Percentiles rank a stretch among this genome's conserved stretches.
Evolutionary conservation across 2,329 filamentous ascomycete species (phyloP).

Genomic region (Sporothrix inflata): DNA sequence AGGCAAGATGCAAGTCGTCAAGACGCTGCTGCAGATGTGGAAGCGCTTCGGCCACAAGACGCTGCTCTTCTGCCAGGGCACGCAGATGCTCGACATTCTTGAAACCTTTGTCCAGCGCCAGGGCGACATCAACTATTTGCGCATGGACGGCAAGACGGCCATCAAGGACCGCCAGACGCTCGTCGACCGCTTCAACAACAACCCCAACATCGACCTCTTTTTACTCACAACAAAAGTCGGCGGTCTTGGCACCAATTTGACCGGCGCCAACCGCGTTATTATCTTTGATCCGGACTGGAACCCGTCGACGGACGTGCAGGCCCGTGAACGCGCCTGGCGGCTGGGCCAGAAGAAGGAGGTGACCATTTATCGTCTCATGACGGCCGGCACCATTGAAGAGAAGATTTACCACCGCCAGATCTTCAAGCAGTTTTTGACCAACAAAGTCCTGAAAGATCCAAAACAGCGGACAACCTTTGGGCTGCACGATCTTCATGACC

Average conservation of each 20-base stretch:
- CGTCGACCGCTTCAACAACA: slow-evolving; percentile 90
- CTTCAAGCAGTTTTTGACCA: slow-evolving; percentile 96
- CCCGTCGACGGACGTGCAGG: slow-evolving; percentile 93
- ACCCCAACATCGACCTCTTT: slow-evolving; percentile 80
- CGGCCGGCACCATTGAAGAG: slow-evolving; percentile 95
- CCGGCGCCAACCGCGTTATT: slow-evolving; percentile 92
- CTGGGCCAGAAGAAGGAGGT: slow-evolving; percentile 94
- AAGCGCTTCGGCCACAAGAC: slow-evolving; percentile 90
- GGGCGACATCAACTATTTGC: slow-evolving; percentile 72
- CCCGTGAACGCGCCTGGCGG: slow-evolving; percentile 92
- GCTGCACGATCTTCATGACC: slow-evolving; percentile 84
- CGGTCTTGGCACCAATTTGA: slow-evolving; percentile 90
- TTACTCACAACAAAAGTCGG: slow-evolving; percentile 94
- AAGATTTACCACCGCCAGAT: slow-evolving; percentile 99
- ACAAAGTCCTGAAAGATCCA: slow-evolving; percentile 92
- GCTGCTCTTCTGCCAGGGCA: slow-evolving; percentile 87
- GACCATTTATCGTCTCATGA: slow-evolving; percentile 97
- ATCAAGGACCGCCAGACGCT: slow-evolving; percentile 87
- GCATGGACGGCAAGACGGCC: slow-evolving; percentile 92
- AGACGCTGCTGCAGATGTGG: slow-evolving; percentile 85
- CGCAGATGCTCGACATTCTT: slow-evolving; percentile 93
- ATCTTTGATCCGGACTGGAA: slow-evolving; percentile 99
- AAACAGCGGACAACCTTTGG: slow-evolving; percentile 93
- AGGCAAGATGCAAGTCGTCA: slow-evolving; percentile 94
- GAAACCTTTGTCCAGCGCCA: slow-evolving; percentile 75